These are phyloP conservation scores for Plectosphaerella plurivora DNA, from an alignment of 2,329 filamentous ascomycete genomes.

Conservation along the genomic window DNA sequence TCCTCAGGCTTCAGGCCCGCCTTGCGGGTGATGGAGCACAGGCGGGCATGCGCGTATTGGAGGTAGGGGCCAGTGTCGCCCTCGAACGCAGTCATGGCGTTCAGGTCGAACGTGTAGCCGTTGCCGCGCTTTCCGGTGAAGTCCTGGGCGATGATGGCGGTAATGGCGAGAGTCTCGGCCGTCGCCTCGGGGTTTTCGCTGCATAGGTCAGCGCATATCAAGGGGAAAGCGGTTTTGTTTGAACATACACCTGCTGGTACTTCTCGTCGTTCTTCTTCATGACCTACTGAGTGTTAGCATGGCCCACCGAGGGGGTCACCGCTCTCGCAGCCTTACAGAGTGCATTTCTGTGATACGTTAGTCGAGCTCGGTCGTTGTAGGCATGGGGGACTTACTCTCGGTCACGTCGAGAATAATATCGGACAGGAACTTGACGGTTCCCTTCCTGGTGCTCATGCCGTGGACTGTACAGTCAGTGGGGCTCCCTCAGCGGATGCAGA, in stretches of 20 bases:
- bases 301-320: too few species aligned
- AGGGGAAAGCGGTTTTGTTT: neutral
- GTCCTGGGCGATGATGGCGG: slow-evolving; percentile 95
- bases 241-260: slow-evolving; percentile 67
- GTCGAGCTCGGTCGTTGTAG: neutral
- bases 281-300: neutral
- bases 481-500: neutral
- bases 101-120: slow-evolving; percentile 67
- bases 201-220: neutral
- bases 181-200: slow-evolving; percentile 69
- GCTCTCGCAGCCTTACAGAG: neutral
- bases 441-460: slow-evolving; percentile 67
- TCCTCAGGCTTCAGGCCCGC: slow-evolving; percentile 51
- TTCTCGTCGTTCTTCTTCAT: slow-evolving; percentile 68
- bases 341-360: neutral
- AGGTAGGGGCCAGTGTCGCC: slow-evolving; percentile 82
- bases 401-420: slow-evolving; percentile 75
- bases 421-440: slow-evolving; percentile 70
- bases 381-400: slow-evolving; percentile 43
- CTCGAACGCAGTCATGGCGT: slow-evolving; percentile 47
- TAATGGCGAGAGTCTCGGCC: slow-evolving; percentile 88
- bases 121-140: slow-evolving; percentile 88
- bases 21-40: slow-evolving; percentile 59
- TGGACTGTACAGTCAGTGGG: slow-evolving; percentile 44
- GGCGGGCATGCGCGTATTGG: slow-evolving; percentile 75